Evolutionary conservation across 805 yeast species (phyloP).

Genomic region (Yarrowia sp.): DNA sequence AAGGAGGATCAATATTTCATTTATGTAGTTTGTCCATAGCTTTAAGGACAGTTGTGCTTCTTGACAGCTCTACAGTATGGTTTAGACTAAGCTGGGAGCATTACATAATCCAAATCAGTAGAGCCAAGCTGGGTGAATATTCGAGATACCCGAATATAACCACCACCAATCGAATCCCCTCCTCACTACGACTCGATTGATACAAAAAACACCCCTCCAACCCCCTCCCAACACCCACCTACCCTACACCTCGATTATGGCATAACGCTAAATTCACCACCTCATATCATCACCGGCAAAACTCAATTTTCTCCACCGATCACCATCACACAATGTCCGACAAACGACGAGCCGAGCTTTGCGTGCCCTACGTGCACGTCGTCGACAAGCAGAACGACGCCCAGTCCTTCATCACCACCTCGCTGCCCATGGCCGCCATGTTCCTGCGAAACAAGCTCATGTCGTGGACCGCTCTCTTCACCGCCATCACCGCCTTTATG

Average conservation of each 20-base stretch:
- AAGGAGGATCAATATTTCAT: too few relatives aligned
- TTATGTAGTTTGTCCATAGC: too few relatives aligned
- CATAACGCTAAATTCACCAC: background rate
- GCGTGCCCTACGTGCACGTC: constrained; percentile 26
- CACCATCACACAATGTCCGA: constrained; percentile 24
- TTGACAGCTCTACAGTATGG: too few relatives aligned
- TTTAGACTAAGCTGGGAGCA: too few relatives aligned
- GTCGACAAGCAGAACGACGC: constrained; percentile 26
- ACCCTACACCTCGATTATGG: background rate
- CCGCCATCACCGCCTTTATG: constrained; percentile 39
- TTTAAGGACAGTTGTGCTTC: too few relatives aligned
- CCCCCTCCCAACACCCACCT: too few relatives aligned
- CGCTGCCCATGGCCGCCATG: constrained; percentile 43
- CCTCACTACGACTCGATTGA: background rate
- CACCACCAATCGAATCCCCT: background rate
- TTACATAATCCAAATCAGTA: too few relatives aligned
- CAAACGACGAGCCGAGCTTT: constrained; percentile 27
- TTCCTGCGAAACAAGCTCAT: constrained; percentile 41
- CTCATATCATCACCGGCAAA: constrained; percentile 15
- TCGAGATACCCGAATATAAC: too few relatives aligned
- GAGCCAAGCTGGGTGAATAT: too few relatives aligned
- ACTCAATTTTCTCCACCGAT: constrained; percentile 16
- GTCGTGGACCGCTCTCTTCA: constrained; percentile 42
- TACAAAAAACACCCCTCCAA: too few relatives aligned
- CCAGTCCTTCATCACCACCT: constrained; percentile 33